phyloP scores from a whole-genome alignment of 1,139 yeast species.

The Saccharomyces hybrid region DNA sequence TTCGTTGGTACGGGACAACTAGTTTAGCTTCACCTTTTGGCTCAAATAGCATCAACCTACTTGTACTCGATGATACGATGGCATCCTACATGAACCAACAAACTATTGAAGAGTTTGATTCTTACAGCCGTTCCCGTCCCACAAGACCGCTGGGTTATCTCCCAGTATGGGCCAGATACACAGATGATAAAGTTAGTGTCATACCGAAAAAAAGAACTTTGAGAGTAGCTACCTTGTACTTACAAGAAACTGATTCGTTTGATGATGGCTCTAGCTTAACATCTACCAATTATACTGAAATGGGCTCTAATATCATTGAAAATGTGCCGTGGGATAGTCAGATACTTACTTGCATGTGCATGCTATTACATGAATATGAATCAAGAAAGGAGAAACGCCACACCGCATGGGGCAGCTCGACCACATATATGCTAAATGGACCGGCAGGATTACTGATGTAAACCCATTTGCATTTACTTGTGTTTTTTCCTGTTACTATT shows the following conservation, averaged over 20 bases:
- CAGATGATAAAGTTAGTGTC: slow-evolving; percentile 25
- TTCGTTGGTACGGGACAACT: slow-evolving; percentile 30
- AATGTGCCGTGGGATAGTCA: slow-evolving; percentile 30
- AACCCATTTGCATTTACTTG: background rate
- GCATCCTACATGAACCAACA: slow-evolving; percentile 27
- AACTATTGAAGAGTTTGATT: slow-evolving; percentile 12
- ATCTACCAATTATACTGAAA: background rate
- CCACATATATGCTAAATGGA: background rate
- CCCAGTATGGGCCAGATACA: slow-evolving; percentile 29
- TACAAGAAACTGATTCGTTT: slow-evolving; percentile 16
- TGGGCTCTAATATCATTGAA: slow-evolving; percentile 11
- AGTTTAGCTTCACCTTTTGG: slow-evolving; percentile 31
- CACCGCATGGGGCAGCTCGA: slow-evolving; percentile 1
- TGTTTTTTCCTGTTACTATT: background rate
- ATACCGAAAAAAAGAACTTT: slow-evolving; percentile 30
- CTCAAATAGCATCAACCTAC: slow-evolving; percentile 22
- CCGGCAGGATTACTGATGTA: background rate
- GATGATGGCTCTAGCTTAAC: slow-evolving; percentile 5
- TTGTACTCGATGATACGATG: slow-evolving; percentile 29
- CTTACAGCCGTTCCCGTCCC: slow-evolving; percentile 6
- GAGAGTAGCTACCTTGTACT: slow-evolving; percentile 29
- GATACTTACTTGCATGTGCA: slow-evolving; percentile 33
- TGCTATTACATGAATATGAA: slow-evolving; percentile 31
- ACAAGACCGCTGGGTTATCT: slow-evolving; percentile 20
- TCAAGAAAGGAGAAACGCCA: slow-evolving; percentile 27